Conservation (phyloP, 78 protist species). For the Guillardia theta region DNA sequence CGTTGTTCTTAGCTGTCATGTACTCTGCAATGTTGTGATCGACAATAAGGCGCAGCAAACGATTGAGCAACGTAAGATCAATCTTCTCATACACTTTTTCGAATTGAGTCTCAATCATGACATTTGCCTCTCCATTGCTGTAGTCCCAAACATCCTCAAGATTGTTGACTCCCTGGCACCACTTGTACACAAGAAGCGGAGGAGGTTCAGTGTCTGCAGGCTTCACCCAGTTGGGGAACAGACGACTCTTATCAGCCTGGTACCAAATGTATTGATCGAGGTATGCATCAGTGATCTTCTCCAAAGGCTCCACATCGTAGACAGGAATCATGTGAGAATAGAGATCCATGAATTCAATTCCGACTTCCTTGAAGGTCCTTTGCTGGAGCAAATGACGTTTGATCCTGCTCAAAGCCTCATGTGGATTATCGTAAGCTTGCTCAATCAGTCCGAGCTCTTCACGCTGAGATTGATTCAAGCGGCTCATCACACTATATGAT, state of each 20-base stretch:
- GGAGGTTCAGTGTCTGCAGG: constrained; percentile 99
- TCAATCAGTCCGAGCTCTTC: constrained; percentile 99
- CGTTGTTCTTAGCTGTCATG: constrained; percentile 98
- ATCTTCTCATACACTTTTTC: constrained; percentile 93
- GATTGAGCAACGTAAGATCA: constrained; percentile 97
- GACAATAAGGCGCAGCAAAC: constrained; percentile 94
- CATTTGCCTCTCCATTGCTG: constrained; percentile 90
- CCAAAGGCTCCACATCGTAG: constrained; percentile 98
- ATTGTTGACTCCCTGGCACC: constrained; percentile 99
- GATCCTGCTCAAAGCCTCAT: constrained; percentile 96
- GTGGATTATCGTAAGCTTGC: constrained; percentile 99
- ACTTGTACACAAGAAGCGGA: constrained; percentile 98
- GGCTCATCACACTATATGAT: constrained; percentile 86
- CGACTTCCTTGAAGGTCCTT: constrained; percentile 97
- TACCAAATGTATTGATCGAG: constrained; percentile 99
- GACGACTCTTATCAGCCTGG: constrained; percentile 96
- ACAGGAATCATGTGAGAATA: constrained; percentile 95
- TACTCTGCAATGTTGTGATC: constrained; percentile 99
- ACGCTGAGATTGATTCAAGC: constrained; percentile 95
- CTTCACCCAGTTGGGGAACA: constrained; percentile 99
- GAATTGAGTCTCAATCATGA: constrained; percentile 83
- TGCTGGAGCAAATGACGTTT: constrained; percentile 96
- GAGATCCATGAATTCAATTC: constrained; percentile 96
- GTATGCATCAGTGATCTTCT: constrained; percentile 99
- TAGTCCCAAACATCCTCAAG: constrained; percentile 91